Base-by-base conservation (phyloP, 345 rosid genomes). In the Geranium brycei region DNA sequence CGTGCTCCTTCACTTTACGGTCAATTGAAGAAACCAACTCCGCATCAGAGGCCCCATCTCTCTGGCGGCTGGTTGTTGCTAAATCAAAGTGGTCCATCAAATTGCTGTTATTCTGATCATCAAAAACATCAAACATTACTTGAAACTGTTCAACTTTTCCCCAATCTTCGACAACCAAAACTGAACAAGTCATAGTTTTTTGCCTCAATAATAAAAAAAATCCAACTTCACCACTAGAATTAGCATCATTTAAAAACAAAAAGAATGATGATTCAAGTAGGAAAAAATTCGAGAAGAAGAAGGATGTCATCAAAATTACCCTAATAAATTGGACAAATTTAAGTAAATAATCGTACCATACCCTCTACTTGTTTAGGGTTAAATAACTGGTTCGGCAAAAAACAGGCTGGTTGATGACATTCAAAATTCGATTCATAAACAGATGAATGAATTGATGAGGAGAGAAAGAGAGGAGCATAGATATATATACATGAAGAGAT, bases 1-100 rank as follows among this genome's bases (percentile, higher is more conserved):
- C 32, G 55, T 78, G 83, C 35, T 76, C 86, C 74, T 66, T 81
- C 78, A 84, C 69, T 68, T 63, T 84, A 8, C 17, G 58, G 60
- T 81, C 81, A 53, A 84, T 75, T 68, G 73, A 69, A 14, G 76
- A 66, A 58, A 80, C 57, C 75, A 84, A 68, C 23, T 67, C 78
- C 18, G 51, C 73, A 38, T 67, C 66, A 10, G 55, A 69, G 58
- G 23, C 61, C 70, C 75, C 67, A 41, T 30, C 61, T 63, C 51
- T 64, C 56, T 58, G 65, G 18, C 59, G 68, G n/a, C 66, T 32
- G 8, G 16, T 19, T 58, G 66, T 67, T 31, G 64, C n/a, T 59
- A 70, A 59, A 63, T 69, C 73, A 35, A 57, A 63, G 31, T 23
- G 53, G 41, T 67, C 78, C 62, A 51, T 41, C 17, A 62, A 41